Base-by-base conservation (phyloP, 1,284 basidiomycete species). In the Apiotrichum brassicae region DNA sequence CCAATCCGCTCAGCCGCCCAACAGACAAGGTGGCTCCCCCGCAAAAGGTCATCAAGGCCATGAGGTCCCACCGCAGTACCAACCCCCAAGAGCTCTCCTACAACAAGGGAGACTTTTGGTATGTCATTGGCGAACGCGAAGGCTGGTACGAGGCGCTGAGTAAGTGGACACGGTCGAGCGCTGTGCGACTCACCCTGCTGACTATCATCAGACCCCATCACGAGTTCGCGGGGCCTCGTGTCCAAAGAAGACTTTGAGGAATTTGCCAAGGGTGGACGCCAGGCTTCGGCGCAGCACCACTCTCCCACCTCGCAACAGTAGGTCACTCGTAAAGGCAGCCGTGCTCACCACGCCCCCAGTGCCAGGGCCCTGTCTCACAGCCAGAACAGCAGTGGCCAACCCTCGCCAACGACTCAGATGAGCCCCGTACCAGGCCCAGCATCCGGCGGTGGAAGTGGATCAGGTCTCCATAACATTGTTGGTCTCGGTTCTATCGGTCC, bases 71-170 rank as follows among this genome's bases (percentile, higher is more conserved):
- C 75, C 75, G 79, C 37, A 82, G 88, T 2, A 78, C 80, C 49
- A 81, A 84, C 0, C 87, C 91, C 0, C 85, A 89, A 65, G 86
- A 97, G 66, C 82, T 99, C 48, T 83, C 87, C 37, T 98, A 97
- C 70, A 78, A 82, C 59, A 87, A 87, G 73, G 95, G 95, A 56
- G 95, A 99, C 76, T 97, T 97, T 75, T 97, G 97, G 77, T 89
- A 97, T 74, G 93, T 98, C 51, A 78, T 89, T 30, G 82, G 82
- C 56, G 89, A 94, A 76, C 62, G 71, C 48, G 68, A 71, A 41
- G 70, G 64, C 18, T 91, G 83, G 81, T 93, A 87, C 64, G 86
- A 91, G 68, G 90, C 86, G 5, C 82, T 91, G 66, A 93, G 73
- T 75, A 53, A 63, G 73, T 73, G 16, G 11, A 3, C 85, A 90